These are phyloP conservation scores for Talaromyces adpressus DNA, from an alignment of 495 filamentous ascomycete genomes.

Conservation along the genomic window DNA sequence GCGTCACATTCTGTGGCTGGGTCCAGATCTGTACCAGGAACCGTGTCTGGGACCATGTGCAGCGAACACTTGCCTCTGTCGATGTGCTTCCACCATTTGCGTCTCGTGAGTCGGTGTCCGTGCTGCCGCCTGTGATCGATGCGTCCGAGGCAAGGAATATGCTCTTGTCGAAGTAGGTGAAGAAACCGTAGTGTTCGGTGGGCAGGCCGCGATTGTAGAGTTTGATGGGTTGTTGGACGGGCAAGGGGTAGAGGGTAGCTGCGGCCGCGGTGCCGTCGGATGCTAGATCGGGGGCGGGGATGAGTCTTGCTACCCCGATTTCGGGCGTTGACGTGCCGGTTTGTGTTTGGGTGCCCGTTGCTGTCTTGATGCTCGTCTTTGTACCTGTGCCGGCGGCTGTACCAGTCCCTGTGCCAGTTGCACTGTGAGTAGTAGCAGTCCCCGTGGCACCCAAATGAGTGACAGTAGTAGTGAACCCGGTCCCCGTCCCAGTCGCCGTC, in stretches of 20 bases:
- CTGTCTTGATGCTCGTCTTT: background rate
- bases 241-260: conserved; percentile 58
- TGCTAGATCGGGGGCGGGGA: conserved; percentile 55
- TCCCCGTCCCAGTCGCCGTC: background rate
- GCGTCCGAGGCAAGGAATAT: conserved; percentile 64
- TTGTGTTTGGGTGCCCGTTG: background rate
- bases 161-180: conserved; percentile 82
- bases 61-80: conserved; percentile 54
- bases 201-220: conserved; percentile 75
- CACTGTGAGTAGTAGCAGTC: conserved; percentile 3
- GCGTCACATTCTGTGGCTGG: conserved; percentile 28
- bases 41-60: conserved; percentile 77
- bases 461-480: background rate
- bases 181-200: conserved; percentile 90
- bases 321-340: conserved; percentile 8
- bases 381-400: background rate
- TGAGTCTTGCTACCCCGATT: conserved; percentile 43
- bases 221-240: conserved; percentile 69
- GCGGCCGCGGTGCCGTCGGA: conserved; percentile 64
- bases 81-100: conserved; percentile 55
- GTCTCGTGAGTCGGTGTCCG: conserved; percentile 43
- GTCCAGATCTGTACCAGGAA: conserved; percentile 94
- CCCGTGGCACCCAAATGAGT: background rate
- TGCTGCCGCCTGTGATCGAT: conserved; percentile 24
- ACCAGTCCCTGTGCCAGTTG: conserved; percentile 1